A percentile compares a stretch with the other conserved stretches of the same genome.
Evolutionary conservation across 306 rosid species (phyloP).

Genomic region (Acacia crassicarpa): DNA sequence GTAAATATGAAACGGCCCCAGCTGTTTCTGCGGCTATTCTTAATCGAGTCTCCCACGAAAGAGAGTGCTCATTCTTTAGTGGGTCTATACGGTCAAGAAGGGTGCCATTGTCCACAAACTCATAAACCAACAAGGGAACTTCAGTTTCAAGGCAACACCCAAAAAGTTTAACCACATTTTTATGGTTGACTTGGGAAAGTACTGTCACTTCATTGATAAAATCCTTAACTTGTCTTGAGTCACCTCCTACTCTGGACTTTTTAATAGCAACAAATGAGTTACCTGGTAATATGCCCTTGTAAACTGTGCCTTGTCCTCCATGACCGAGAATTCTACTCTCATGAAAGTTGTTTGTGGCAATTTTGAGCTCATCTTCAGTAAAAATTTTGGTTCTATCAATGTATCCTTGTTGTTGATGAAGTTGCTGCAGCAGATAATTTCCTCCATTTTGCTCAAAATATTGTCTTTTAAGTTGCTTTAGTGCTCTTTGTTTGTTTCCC

Average conservation of each 20-base stretch:
- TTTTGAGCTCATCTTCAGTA: background rate
- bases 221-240: too few species aligned
- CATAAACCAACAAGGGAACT: constrained; percentile 33
- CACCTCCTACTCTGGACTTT: too few species aligned
- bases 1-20: too few species aligned
- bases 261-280: too few species aligned
- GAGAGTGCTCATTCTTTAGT: too few species aligned
- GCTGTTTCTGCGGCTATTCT: too few species aligned
- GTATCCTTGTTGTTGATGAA: background rate
- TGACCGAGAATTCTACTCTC: background rate
- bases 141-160: constrained; percentile 27
- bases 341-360: constrained; percentile 13
- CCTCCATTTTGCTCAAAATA: constrained; percentile 40
- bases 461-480: background rate
- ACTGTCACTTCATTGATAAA: background rate
- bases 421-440: constrained; percentile 13
- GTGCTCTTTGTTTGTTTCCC: background rate
- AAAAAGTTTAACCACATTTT: constrained; percentile 9
- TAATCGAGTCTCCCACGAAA: too few species aligned
- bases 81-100: background rate
- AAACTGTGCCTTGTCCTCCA: constrained; percentile 7
- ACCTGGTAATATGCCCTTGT: background rate
- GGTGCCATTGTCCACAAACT: constrained; percentile 21
- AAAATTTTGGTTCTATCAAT: background rate
- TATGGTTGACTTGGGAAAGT: constrained; percentile 11